A percentile compares a stretch with the other conserved stretches of the same genome.
Conservation (phyloP, 495 filamentous ascomycete species). For the Jackrogersella minutella region DNA sequence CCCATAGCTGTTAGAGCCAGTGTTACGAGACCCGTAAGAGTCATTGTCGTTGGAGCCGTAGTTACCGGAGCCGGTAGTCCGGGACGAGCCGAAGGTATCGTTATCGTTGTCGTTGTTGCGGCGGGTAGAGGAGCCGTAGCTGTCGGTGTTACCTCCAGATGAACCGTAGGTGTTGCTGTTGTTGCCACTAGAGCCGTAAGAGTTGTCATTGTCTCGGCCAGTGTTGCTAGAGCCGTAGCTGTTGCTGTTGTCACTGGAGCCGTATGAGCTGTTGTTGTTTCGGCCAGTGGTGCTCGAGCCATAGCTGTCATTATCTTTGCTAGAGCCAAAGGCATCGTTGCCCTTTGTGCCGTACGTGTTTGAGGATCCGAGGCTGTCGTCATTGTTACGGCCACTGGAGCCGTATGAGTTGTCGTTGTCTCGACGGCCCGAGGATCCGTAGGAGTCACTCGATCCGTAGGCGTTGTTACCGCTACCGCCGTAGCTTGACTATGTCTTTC, state of each 20-base stretch:
- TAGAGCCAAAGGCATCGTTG: slow-evolving; percentile 31
- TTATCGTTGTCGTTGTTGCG: slow-evolving; percentile 9
- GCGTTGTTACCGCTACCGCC: not conserved
- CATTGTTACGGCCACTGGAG: slow-evolving; percentile 7
- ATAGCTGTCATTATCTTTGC: slow-evolving; percentile 36
- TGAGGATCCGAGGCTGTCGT: slow-evolving; percentile 19
- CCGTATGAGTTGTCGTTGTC: slow-evolving; percentile 31
- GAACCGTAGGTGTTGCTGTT: slow-evolving; percentile 22
- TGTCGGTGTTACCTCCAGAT: not conserved
- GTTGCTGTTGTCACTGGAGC: slow-evolving; percentile 20
- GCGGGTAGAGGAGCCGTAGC: slow-evolving; percentile 12
- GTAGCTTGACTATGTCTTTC: slow-evolving; percentile 18
- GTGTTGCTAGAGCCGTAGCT: slow-evolving; percentile 31
- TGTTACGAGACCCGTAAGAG: slow-evolving; percentile 35
- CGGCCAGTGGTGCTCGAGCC: slow-evolving; percentile 36
- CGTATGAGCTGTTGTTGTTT: slow-evolving; percentile 5
- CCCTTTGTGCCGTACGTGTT: slow-evolving; percentile 28
- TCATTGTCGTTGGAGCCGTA: slow-evolving; percentile 14
- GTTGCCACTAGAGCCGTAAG: not conserved
- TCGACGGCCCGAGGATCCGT: slow-evolving; percentile 13
- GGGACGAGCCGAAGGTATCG: slow-evolving; percentile 4
- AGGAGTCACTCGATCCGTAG: not conserved
- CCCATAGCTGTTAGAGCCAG: slow-evolving; percentile 5
- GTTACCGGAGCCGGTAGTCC: no score
- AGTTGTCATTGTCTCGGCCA: not conserved